Conservation (phyloP, 2,329 filamentous ascomycete species). For the Nemania sp. region DNA sequence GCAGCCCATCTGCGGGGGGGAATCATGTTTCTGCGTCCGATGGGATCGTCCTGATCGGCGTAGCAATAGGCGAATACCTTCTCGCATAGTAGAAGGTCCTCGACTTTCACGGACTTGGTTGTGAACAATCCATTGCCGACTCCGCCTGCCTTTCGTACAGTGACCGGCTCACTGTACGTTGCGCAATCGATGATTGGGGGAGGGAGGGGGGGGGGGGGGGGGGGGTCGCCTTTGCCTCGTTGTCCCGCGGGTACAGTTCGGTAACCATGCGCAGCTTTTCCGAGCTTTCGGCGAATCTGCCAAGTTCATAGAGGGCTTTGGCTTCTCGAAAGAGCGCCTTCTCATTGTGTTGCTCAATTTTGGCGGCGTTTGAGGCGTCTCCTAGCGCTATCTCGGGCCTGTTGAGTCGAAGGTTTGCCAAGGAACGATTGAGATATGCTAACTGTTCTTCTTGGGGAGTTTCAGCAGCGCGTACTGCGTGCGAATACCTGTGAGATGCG, state of each 20-base stretch:
- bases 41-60: conserved; percentile 29
- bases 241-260: conserved; percentile 43
- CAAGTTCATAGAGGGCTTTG: conserved; percentile 50
- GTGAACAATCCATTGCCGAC: conserved; percentile 58
- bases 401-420: conserved; percentile 40
- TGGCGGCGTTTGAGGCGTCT: conserved; percentile 34
- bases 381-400: conserved; percentile 39
- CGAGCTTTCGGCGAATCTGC: conserved; percentile 44
- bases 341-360: conserved; percentile 39
- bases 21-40: conserved; percentile 27
- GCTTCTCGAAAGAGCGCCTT: conserved; percentile 52
- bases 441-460: conserved; percentile 44
- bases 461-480: conserved; percentile 40
- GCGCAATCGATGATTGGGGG: conserved; percentile 54
- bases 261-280: conserved; percentile 42
- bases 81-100: conserved; percentile 59
- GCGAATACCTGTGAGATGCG: conserved; percentile 42
- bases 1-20: conserved; percentile 48
- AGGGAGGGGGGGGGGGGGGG: conserved; percentile 48
- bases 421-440: conserved; percentile 45
- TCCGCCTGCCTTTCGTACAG: conserved; percentile 45
- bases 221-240: conserved; percentile 43
- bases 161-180: conserved; percentile 49
- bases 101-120: conserved; percentile 50
- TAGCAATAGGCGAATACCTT: conserved; percentile 56